Conservation (phyloP, 208 protist genomes). For the Angomonas deanei region DNA sequence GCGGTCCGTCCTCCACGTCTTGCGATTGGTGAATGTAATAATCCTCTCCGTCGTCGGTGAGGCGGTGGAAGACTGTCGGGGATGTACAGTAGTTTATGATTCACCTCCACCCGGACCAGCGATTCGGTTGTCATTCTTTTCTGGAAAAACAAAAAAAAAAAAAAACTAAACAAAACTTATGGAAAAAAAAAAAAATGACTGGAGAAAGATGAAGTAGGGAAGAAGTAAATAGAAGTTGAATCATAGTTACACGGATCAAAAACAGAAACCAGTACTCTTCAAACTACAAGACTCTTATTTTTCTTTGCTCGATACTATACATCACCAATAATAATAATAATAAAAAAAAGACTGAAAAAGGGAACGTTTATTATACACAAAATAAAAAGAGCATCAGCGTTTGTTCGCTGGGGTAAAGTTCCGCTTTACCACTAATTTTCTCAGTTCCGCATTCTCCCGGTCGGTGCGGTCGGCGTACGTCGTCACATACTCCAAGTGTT, state of each 20-base stretch:
- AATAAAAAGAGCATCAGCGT: too few relatives aligned
- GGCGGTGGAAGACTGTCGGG: neutral
- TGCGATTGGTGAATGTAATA: neutral
- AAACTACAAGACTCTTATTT: constrained; percentile 5
- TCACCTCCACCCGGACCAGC: neutral
- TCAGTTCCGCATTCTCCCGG: constrained; percentile 61
- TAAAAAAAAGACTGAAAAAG: neutral
- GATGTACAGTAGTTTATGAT: neutral
- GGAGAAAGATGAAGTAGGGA: neutral
- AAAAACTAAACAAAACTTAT: constrained; percentile 3
- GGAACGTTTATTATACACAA: neutral
- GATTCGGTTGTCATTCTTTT: neutral
- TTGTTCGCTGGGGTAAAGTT: neutral
- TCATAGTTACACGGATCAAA: too few relatives aligned
- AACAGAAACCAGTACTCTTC: too few relatives aligned
- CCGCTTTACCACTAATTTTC: constrained; percentile 34
- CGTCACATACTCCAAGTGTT: constrained; percentile 61
- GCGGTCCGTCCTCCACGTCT: too few relatives aligned
- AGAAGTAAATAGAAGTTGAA: neutral
- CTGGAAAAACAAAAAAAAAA: constrained; percentile 8
- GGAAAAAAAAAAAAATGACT: constrained; percentile 2
- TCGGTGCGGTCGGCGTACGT: constrained; percentile 66
- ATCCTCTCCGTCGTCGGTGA: neutral
- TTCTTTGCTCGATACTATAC: constrained; percentile 1
- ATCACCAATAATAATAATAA: neutral